Evolutionary conservation across 495 filamentous ascomycete species (phyloP), one percentile per base, ranked within the genome.

Genomic region (Filosporella fistucella): DNA sequence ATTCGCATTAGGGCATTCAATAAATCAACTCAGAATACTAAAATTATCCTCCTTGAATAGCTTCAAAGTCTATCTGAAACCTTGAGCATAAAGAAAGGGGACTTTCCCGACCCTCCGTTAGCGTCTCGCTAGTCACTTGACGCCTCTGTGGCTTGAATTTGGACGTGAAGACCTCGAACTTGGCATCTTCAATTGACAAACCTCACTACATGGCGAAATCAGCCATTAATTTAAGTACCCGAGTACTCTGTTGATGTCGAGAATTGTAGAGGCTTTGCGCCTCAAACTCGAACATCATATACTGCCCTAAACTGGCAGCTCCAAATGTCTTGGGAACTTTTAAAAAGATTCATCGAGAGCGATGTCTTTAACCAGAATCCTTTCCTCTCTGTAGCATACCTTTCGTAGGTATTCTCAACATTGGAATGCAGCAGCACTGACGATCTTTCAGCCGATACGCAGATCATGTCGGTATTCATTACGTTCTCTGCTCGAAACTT

Each of bases 291-390:
- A 38, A 5, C 20, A 38, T 21, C 5, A 10, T 21, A 21, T 21
- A 8, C 5, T 6, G 10, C 16, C 35, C 35, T 38, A 38, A 38
- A 38, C 35, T 21, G 5, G 23, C 35, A 16, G 35, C 35, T 38
- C 36, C 45, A 47, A 47, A 57, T 64, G 48, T 79, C 72, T 66
- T 75, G 70, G 72, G 66, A 85, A 69, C 73, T 87, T 67, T 74
- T 88, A 49, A 80, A 81, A 69, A 78, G 84, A 61, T 82, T 86
- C 74, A 82, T 88, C 67, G 82, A 86, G 69, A 84, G 80, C 66
- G 84, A 88, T 70, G 81, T 87, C 71, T 89, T 88, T 70, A 87
- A 85, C 71, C 78, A 84, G 68, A 76, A 88, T 67, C 82, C 85
- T 49, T 87, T 86, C 63, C 78, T 88, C 64, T 81, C 83, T 26